phyloP scores from a whole-genome alignment of 176 grass and related monocot genomes.

The Triticum urartu region DNA sequence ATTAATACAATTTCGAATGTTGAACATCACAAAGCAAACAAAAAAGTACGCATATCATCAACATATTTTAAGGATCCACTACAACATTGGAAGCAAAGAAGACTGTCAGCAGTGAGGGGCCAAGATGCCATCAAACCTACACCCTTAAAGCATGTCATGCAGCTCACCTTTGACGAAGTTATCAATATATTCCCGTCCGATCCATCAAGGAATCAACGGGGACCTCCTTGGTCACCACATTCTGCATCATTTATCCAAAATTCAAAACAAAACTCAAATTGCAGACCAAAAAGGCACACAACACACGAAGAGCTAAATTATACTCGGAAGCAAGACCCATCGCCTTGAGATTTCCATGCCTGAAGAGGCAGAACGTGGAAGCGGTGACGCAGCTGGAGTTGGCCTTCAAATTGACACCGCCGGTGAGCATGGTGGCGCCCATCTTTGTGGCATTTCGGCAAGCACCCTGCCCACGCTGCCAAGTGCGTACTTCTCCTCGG shows the following conservation, averaged over 20 bases:
- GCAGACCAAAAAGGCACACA: too few relatives aligned
- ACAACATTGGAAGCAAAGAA: conserved; percentile 56
- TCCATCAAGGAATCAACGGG: conserved; percentile 51
- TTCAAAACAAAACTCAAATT: neutral
- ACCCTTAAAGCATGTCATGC: conserved; percentile 65
- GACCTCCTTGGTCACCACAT: conserved; percentile 59
- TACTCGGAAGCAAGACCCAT: too few relatives aligned
- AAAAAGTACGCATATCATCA: conserved; percentile 22
- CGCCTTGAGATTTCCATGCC: too few relatives aligned
- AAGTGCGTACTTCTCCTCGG: too few relatives aligned
- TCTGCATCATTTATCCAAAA: conserved; percentile 23
- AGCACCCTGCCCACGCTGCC: too few relatives aligned
- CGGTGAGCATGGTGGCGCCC: too few relatives aligned
- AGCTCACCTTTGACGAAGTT: conserved; percentile 55
- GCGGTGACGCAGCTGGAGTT: too few relatives aligned
- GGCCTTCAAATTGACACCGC: too few relatives aligned
- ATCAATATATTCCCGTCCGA: conserved; percentile 69
- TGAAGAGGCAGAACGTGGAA: too few relatives aligned
- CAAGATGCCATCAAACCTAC: conserved; percentile 70
- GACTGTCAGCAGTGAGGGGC: conserved; percentile 51
- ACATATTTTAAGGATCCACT: conserved; percentile 91
- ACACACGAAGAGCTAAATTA: too few relatives aligned
- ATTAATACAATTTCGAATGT: neutral
- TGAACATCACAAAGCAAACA: neutral
- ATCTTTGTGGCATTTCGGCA: too few relatives aligned